Base-by-base conservation (phyloP, 192 early-diverging fungal genomes). In the Coemansia sp. region DNA sequence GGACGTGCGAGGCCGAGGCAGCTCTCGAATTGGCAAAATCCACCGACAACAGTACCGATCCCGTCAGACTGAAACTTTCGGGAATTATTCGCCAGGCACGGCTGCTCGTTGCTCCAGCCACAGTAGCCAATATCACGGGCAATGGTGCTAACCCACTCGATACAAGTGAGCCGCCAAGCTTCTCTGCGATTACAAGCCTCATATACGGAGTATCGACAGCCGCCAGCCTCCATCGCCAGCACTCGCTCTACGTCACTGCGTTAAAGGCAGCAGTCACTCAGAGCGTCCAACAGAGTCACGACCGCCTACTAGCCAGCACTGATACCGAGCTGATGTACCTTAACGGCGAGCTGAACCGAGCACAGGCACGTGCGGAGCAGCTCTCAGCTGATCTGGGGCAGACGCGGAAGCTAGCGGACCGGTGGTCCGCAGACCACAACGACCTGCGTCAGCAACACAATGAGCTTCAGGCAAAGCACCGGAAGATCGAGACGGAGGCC, bases 1-100 rank as follows among this genome's bases (percentile, higher is more conserved):
- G 72, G 20, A 43, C 44, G 0, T 73, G 75, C 50, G 68, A 77
- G 27, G 24, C 49, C 3, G 71, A 74, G 47, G 29, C 69, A 29
- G 73, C 69, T 3, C 18, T 20, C 0, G 22, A 49, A 16, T 16
- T 79, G 58, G 57, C 57, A 16, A 7, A 31, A n/a, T 39, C 43
- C 57, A 34, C 15, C 5, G 16, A 24, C 49, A 52, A 6, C 22
- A 9, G 33, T 62, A 46, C 29, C 2, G n/a, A 5, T 13, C 9
- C 60, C 20, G 3, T n/a, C 31, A 31, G 10, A 11, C 50, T 53
- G n/a, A 9, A 53, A 3, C n/a, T 53, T 10, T 3, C 11, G 11
- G 20, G 22, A 10, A 22, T 22, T 20, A 53, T 53, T 22, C 22
- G 22, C 22, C 50, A 53, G 22, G 50, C 50, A 3, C 50, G 22